Conservation (phyloP, 306 rosid species). For the Glycine soja region DNA sequence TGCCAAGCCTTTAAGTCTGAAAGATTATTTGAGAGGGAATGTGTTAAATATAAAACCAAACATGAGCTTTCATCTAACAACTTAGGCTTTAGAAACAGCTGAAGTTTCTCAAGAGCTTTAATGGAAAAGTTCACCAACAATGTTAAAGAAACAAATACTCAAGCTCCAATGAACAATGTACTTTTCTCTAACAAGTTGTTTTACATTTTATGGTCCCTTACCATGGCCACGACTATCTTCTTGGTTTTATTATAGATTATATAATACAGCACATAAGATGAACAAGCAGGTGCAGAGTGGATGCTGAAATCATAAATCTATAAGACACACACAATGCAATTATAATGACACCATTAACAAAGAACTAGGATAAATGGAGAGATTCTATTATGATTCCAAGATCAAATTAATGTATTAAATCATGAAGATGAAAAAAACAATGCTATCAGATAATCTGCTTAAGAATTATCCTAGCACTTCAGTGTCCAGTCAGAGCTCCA, state of each 20-base stretch:
- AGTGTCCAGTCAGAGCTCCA: too few species aligned
- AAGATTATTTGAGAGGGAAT: neutral
- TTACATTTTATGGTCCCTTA: neutral
- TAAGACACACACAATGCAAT: neutral
- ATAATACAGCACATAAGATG: neutral
- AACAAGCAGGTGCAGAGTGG: neutral
- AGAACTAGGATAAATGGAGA: slow-evolving; percentile 18
- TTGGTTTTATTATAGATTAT: neutral
- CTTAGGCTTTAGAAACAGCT: neutral
- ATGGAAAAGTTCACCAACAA: slow-evolving; percentile 8
- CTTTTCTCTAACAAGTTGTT: neutral
- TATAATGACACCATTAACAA: neutral
- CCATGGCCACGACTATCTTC: neutral
- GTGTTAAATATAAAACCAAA: neutral
- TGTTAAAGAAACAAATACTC: slow-evolving; percentile 1
- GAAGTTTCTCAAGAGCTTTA: neutral
- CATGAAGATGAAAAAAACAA: neutral
- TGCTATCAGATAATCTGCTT: neutral
- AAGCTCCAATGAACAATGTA: neutral
- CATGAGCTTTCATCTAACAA: neutral
- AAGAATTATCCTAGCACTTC: slow-evolving; percentile 6
- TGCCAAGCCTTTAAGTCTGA: neutral
- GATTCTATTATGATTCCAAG: neutral
- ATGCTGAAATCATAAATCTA: slow-evolving; percentile 17
- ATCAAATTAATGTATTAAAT: slow-evolving; percentile 20